phyloP scores from a whole-genome alignment of 179 eudicot species.

The Silene vulgaris region DNA sequence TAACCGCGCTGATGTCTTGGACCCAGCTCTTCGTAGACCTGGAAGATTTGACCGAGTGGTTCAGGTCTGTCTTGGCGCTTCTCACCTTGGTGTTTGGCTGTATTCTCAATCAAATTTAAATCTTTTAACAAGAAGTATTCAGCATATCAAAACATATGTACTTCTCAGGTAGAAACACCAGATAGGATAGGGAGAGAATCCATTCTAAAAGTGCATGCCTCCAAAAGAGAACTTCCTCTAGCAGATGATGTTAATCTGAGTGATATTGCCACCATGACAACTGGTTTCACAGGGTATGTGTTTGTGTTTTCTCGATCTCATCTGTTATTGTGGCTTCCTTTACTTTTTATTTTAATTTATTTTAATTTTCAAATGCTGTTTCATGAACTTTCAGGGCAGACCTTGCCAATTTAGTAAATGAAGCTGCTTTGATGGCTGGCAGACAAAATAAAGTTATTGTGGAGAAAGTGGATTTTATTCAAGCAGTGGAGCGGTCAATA shows the following conservation, averaged over 20 bases:
- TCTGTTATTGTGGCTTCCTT: not conserved
- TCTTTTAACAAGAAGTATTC: not conserved
- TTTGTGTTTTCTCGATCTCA: constrained; percentile 7
- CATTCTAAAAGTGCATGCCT: constrained; percentile 71
- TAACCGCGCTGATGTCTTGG: constrained; percentile 87
- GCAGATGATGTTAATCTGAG: constrained; percentile 66
- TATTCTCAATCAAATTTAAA: not conserved
- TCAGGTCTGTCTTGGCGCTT: constrained; percentile 41
- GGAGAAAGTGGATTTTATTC: constrained; percentile 78
- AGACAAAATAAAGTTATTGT: constrained; percentile 64
- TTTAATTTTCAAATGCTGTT: constrained; percentile 16
- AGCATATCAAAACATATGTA: constrained; percentile 17
- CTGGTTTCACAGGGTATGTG: constrained; percentile 88
- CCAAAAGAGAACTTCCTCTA: constrained; percentile 84
- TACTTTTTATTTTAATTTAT: not conserved
- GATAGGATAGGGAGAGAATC: constrained; percentile 91
- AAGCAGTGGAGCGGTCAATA: constrained; percentile 87
- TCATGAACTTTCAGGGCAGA: constrained; percentile 68
- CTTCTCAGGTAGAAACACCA: constrained; percentile 75
- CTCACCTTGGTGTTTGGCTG: not conserved
- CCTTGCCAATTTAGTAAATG: constrained; percentile 93
- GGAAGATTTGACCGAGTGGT: constrained; percentile 99
- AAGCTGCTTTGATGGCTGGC: constrained; percentile 97
- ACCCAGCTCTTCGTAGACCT: constrained; percentile 94
- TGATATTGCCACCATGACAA: constrained; percentile 84